These are phyloP conservation scores for Plantago coronopus DNA, from an alignment of 305 asterid genomes.

Conservation along the genomic window DNA sequence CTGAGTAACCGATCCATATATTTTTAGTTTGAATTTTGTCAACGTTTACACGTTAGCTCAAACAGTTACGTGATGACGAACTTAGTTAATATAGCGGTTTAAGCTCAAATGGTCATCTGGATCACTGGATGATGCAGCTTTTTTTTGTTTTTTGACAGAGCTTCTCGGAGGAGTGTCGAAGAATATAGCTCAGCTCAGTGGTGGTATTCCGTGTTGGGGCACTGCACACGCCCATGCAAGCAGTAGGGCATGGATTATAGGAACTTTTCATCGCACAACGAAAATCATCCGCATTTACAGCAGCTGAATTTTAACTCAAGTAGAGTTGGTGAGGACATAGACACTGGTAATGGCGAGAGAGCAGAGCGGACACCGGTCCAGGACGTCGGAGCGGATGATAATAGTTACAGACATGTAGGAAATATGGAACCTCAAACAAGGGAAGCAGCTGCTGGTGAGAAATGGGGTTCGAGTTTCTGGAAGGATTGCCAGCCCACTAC, in stretches of 20 bases:
- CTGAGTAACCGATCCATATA: slow-evolving; percentile 37
- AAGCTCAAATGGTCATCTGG: slow-evolving; percentile 13
- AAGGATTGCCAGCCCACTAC: slow-evolving; percentile 63
- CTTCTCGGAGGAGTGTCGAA: not conserved
- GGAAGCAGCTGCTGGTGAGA: slow-evolving; percentile 43
- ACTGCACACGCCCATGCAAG: slow-evolving; percentile 34
- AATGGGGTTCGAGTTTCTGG: slow-evolving; percentile 88
- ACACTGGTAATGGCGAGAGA: slow-evolving; percentile 39
- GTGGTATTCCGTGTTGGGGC: slow-evolving; percentile 19
- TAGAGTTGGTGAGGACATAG: slow-evolving; percentile 35
- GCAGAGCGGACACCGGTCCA: slow-evolving; percentile 45
- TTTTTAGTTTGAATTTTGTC: slow-evolving; percentile 16
- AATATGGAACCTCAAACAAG: slow-evolving; percentile 43
- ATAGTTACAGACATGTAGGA: slow-evolving; percentile 27
- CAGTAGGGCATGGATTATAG: slow-evolving; percentile 56
- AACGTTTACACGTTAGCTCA: slow-evolving; percentile 15
- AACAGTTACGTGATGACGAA: not conserved
- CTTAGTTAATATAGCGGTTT: too few species aligned
- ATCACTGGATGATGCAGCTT: slow-evolving; percentile 22
- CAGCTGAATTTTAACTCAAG: slow-evolving; percentile 38
- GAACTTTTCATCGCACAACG: slow-evolving; percentile 53
- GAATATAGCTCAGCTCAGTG: slow-evolving; percentile 16
- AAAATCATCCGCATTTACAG: slow-evolving; percentile 37
- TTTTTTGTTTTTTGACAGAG: slow-evolving; percentile 27
- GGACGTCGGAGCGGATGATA: slow-evolving; percentile 39